Evolutionary conservation across 176 grass and related monocot genomes (phyloP).

Genomic region (Poa pratensis): DNA sequence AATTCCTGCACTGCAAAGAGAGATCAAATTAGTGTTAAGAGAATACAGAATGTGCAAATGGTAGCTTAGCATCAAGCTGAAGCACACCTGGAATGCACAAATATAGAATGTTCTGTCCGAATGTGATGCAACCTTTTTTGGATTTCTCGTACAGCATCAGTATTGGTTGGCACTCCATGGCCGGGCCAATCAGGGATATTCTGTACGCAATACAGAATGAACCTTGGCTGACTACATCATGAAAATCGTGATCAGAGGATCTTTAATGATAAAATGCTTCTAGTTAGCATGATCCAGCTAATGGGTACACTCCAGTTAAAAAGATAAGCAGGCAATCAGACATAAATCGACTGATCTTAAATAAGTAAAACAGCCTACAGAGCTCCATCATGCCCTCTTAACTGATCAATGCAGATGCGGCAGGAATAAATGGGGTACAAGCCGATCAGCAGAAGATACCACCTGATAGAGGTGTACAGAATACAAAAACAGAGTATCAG

Average conservation of each 20-base stretch:
- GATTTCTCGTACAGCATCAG: constrained; percentile 68
- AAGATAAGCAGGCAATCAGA: not conserved
- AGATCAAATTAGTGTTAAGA: constrained; percentile 34
- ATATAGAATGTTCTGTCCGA: constrained; percentile 55
- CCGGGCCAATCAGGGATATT: constrained; percentile 83
- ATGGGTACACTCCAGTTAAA: not conserved
- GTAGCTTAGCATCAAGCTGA: constrained; percentile 39
- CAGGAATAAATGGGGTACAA: constrained; percentile 20
- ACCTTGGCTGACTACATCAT: constrained; percentile 61
- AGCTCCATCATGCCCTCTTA: not conserved
- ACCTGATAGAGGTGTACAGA: not conserved
- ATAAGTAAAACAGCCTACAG: not conserved
- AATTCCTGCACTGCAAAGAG: constrained; percentile 79
- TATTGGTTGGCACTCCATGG: constrained; percentile 65
- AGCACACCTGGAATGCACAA: constrained; percentile 85
- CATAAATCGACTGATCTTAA: not conserved
- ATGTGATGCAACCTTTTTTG: constrained; percentile 61
- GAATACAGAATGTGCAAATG: not conserved
- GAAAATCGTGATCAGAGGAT: constrained; percentile 22
- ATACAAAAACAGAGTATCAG: not conserved
- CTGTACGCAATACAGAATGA: constrained; percentile 67
- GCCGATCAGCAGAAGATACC: not conserved
- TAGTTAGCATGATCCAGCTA: not conserved
- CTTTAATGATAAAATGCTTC: not conserved
- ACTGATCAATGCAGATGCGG: not conserved